Evolutionary conservation across 371 early-diverging fungal species (phyloP), one percentile per base, ranked within the genome.

Genomic region (Mucor irregularis): DNA sequence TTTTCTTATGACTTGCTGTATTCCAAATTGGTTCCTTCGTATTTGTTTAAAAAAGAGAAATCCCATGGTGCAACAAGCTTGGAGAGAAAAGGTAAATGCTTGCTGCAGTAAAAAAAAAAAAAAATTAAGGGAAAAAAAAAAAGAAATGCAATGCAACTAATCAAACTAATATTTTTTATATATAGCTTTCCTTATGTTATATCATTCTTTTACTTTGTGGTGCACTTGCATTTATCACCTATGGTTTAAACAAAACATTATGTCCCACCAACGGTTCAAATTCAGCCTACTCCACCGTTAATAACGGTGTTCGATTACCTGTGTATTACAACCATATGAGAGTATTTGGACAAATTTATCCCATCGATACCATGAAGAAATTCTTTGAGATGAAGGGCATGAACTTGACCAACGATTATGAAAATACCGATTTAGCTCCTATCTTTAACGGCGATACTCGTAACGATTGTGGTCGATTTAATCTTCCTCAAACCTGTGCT

Each of bases 131-230:
- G n/a, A n/a, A n/a, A n/a, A n/a, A n/a, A n/a, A n/a, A n/a, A n/a
- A n/a, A n/a, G n/a, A n/a, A n/a, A n/a, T n/a, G n/a, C n/a, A n/a
- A n/a, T n/a, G n/a, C n/a, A n/a, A n/a, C 4, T 49, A 30, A 53
- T n/a, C 21, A 5, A 4, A 29, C 31, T 17, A 19, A 39, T 25
- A 16, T 46, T 38, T 4, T 29, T 48, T 40, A 14, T 22, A 14
- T 14, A 74, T 77, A 85, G 71, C 68, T 86, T 42, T 85, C 90
- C 0, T 72, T 91, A n/a, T 85, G 86, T 51, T 73, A 83, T 48
- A 72, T 90, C 56, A 90, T 91, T 28, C 22, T 78, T 0, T 48
- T 86, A 9, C 62, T 87, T 25, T 87, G 86, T 56, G 71, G 65
- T 33, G 43, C 62, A 25, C 74, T 90, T 47, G 83, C 85, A 25